Base-by-base conservation (phyloP, 2,329 filamentous ascomycete species). In the Seiridium unicorne region DNA sequence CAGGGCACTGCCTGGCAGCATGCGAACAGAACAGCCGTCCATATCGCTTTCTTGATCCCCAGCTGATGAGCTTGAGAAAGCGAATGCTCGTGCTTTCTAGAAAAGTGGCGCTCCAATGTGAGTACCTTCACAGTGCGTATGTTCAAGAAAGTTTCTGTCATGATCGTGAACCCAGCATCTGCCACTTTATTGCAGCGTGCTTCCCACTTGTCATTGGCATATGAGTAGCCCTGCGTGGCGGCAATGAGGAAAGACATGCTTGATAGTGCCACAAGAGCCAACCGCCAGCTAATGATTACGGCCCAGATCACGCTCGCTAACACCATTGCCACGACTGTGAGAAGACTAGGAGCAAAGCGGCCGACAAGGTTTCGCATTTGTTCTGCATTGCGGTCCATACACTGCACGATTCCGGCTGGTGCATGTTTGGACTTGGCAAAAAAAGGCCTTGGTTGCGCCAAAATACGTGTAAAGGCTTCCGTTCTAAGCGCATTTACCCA, bases 341-440 rank as follows among this genome's bases (percentile, higher is more conserved):
- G 79, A 1, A 89, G 73, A 57, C 90, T 85, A 1, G 90, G 89
- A 0, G 89, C 81, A 68, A 97, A 96, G 1, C 90, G 85, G 2
- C 91, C 90, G 0, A 96, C 81, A 0, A 98, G 77, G 66, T 91
- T 93, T 7, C 91, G 85, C 85, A 95, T 93, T 70, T 97, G 92
- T 71, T 98, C 93, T 0, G 89, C 90, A 67, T 92, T 91, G 13
- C 89, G 84, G 68, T 96, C 92, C 0, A 98, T 81, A 49, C 84
- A 89, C 62, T 91, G 87, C 1, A 82, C 86, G 47, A 98, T 80
- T 2, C 81, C 80, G 1, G 81, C 79, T 0, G 89, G 77, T 0
- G 83, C 85, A 71, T 95, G 90, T 40, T 81, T 79, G 2, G 89
- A 80, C 55, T 82, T 78, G 63, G 92, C 88, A 66, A 96, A 96